Conservation (phyloP, 805 yeast genomes). For the Maudiozyma turicensis region DNA sequence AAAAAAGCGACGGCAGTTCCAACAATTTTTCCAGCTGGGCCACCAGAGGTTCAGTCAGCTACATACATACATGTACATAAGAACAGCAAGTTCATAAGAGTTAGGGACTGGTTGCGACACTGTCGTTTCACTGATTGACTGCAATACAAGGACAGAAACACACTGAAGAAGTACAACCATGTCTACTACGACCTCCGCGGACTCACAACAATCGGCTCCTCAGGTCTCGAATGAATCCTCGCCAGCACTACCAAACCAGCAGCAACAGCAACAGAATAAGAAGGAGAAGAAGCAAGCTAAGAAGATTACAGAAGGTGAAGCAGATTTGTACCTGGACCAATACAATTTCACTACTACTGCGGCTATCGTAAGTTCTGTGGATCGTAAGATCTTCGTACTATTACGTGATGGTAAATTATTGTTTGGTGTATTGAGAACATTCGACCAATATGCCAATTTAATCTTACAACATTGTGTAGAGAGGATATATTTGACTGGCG, state of each 20-base stretch:
- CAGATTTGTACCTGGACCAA: conserved; percentile 62
- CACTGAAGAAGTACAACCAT: too few species aligned
- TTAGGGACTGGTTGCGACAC: too few species aligned
- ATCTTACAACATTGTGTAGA: conserved; percentile 88
- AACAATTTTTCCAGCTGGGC: too few species aligned
- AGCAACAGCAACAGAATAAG: conserved; percentile 1
- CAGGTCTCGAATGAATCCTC: neutral
- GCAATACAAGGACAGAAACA: too few species aligned
- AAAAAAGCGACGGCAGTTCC: too few species aligned
- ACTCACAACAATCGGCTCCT: neutral
- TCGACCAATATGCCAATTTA: conserved; percentile 89
- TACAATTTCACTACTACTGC: conserved; percentile 84
- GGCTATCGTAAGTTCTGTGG: conserved; percentile 80
- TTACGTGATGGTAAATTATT: conserved; percentile 84
- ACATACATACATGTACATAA: too few species aligned
- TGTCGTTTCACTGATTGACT: too few species aligned
- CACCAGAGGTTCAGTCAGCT: too few species aligned
- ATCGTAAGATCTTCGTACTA: conserved; percentile 69
- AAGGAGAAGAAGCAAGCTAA: conserved; percentile 11
- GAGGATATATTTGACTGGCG: conserved; percentile 57
- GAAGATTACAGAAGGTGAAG: conserved; percentile 33
- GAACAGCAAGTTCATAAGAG: too few species aligned
- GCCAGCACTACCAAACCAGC: conserved; percentile 1
- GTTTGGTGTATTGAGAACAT: conserved; percentile 85
- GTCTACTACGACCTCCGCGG: too few species aligned